phyloP scores from a whole-genome alignment of 73 alveolate species.

The Paramecium caudatum region DNA sequence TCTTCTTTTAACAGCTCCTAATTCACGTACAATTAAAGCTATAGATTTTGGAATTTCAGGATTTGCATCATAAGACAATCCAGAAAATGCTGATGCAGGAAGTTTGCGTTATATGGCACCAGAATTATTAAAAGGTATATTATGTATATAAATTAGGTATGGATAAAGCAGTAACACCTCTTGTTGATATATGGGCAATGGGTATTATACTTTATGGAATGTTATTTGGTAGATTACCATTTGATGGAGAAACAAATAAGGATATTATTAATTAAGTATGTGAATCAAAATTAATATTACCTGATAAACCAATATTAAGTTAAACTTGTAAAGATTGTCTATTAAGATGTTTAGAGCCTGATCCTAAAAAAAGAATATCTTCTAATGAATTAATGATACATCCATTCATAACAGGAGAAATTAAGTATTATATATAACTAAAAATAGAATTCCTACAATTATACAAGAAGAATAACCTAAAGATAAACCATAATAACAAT shows the following conservation, averaged over 20 bases:
- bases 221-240: conserved; percentile 83
- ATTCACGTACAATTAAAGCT: conserved; percentile 51
- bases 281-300: conserved; percentile 67
- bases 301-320: background rate
- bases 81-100: conserved; percentile 82
- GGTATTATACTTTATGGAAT: conserved; percentile 84
- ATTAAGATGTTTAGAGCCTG: conserved; percentile 52
- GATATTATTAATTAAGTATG: conserved; percentile 72
- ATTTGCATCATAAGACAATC: conserved; percentile 68
- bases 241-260: conserved; percentile 77
- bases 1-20: conserved; percentile 74
- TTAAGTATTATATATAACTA: no score
- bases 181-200: conserved; percentile 80
- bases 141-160: background rate
- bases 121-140: conserved; percentile 70
- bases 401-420: conserved; percentile 62
- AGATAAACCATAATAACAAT: no score
- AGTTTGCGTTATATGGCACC: conserved; percentile 81
- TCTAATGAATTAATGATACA: conserved; percentile 69
- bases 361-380: conserved; percentile 61
- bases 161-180: conserved; percentile 77
- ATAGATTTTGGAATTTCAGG: conserved; percentile 84
- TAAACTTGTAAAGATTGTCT: conserved; percentile 66
- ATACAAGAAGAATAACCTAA: no score
- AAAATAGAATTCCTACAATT: no score